phyloP scores from a whole-genome alignment of 1,139 yeast genomes.

The Pichia sp. region DNA sequence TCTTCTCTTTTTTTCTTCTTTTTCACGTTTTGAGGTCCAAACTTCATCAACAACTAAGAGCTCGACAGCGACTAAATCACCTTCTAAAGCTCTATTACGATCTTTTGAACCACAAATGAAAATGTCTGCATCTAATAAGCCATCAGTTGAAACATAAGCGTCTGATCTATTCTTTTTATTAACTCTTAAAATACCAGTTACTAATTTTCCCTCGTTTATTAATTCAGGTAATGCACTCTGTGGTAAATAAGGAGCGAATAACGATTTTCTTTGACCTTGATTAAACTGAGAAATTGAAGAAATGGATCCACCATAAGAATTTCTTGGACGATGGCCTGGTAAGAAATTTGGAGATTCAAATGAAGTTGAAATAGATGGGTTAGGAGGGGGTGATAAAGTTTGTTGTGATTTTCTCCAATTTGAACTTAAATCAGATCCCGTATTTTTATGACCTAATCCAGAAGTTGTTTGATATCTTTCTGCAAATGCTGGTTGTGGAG shows the following conservation, averaged over 20 bases:
- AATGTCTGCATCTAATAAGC: constrained; percentile 90
- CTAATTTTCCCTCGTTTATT: constrained; percentile 84
- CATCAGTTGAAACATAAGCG: constrained; percentile 96
- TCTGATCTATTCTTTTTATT: constrained; percentile 94
- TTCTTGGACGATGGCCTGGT: constrained; percentile 65
- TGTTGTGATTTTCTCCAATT: constrained; percentile 51
- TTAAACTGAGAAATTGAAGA: constrained; percentile 45
- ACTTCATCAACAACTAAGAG: constrained; percentile 92
- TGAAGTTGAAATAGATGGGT: constrained; percentile 10
- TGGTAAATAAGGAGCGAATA: constrained; percentile 93
- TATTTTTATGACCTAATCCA: constrained; percentile 50
- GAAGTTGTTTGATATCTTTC: constrained; percentile 39
- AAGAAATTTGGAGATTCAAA: constrained; percentile 57
- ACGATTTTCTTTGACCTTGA: constrained; percentile 61
- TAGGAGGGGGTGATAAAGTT: constrained; percentile 26
- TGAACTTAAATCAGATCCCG: constrained; percentile 58
- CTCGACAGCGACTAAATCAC: constrained; percentile 94
- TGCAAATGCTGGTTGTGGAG: constrained; percentile 28
- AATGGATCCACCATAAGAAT: constrained; percentile 61
- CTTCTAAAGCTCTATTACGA: constrained; percentile 94
- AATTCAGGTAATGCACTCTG: constrained; percentile 88
- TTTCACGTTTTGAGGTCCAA: constrained; percentile 94
- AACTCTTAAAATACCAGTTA: constrained; percentile 87
- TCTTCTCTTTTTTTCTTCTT: constrained; percentile 94
- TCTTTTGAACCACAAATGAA: constrained; percentile 99